These are phyloP conservation scores for Schizochytrium sp. DNA, from an alignment of 108 stramenopile genomes.

Conservation along the genomic window DNA sequence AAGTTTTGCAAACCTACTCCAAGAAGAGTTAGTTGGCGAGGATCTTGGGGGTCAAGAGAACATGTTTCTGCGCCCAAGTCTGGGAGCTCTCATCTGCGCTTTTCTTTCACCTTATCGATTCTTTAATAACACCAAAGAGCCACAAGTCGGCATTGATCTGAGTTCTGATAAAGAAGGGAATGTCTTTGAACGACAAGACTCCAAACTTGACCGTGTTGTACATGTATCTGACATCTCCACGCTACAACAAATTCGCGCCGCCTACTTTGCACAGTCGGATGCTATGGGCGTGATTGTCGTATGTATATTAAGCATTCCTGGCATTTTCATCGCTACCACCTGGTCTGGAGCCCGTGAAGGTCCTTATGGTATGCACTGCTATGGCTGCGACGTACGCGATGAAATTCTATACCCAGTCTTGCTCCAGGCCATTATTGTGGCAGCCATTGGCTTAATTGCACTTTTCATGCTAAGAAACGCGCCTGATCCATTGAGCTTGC, in stretches of 20 bases:
- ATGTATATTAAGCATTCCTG: neutral
- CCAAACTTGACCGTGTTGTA: neutral
- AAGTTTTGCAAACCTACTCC: neutral
- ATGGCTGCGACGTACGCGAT: neutral
- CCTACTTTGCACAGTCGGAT: slow-evolving; percentile 45
- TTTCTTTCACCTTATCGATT: neutral
- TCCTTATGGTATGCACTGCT: neutral
- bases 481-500: neutral
- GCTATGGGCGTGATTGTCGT: neutral
- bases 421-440: neutral
- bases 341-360: neutral
- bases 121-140: neutral
- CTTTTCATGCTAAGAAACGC: slow-evolving; percentile 19
- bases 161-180: neutral
- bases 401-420: neutral
- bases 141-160: neutral
- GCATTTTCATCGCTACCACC: neutral
- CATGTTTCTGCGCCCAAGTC: neutral
- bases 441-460: neutral
- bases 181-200: slow-evolving; percentile 8
- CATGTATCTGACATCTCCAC: neutral
- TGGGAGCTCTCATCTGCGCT: neutral
- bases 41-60: slow-evolving; percentile 1
- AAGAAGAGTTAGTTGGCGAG: slow-evolving; percentile 23
- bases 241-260: slow-evolving; percentile 18